These are phyloP conservation scores for Nigrograna mackinnonii DNA, from an alignment of 2,329 filamentous ascomycete genomes.

Conservation along the genomic window DNA sequence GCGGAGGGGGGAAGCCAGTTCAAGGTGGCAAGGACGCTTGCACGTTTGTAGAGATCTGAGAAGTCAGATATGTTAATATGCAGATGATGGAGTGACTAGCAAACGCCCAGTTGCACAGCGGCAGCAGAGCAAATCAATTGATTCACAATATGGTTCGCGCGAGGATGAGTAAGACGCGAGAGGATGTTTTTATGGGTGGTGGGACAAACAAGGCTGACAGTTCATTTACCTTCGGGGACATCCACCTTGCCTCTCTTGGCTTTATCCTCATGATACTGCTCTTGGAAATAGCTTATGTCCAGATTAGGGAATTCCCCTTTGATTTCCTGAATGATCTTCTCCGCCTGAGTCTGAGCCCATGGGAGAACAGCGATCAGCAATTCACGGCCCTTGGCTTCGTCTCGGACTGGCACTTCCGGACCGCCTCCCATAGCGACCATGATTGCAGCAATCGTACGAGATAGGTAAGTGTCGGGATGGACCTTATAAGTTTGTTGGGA, in stretches of 20 bases:
- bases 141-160: no score
- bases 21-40: slow-evolving; percentile 54
- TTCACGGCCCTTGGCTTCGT: slow-evolving; percentile 35
- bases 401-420: slow-evolving; percentile 26
- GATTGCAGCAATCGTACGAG: no score
- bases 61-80: background rate
- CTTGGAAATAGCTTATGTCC: slow-evolving; percentile 31
- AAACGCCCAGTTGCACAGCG: no score
- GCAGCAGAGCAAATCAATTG: no score
- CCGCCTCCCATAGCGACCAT: slow-evolving; percentile 52
- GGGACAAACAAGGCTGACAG: slow-evolving; percentile 1
- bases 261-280: slow-evolving; percentile 28
- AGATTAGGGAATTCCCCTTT: slow-evolving; percentile 33
- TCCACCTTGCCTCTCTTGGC: slow-evolving; percentile 41
- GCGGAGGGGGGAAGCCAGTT: slow-evolving; percentile 46
- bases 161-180: no score
- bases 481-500: no score
- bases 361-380: slow-evolving; percentile 49
- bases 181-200: no score
- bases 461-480: no score
- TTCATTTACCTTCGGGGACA: slow-evolving; percentile 46
- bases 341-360: slow-evolving; percentile 33
- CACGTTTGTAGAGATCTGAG: slow-evolving; percentile 44
- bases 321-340: slow-evolving; percentile 24
- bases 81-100: background rate